Conservation (phyloP, 345 rosid species). For the Boechera divaricarpa region DNA sequence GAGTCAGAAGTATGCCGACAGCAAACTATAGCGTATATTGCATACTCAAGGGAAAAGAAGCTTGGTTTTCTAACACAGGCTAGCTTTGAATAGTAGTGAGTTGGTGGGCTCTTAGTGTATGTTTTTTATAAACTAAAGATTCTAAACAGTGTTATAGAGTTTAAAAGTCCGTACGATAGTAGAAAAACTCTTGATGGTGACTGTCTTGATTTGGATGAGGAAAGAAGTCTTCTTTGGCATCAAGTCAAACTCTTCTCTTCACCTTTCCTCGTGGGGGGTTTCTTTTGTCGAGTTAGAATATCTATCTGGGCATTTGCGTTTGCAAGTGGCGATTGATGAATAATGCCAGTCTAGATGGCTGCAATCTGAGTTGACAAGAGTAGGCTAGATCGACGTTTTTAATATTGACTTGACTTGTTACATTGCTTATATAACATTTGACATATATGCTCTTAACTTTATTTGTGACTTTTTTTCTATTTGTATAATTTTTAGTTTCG, state of each 20-base stretch:
- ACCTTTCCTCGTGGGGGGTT: neutral
- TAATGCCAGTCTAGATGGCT: neutral
- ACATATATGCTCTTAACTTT: no score
- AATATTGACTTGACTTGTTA: neutral
- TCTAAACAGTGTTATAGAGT: neutral
- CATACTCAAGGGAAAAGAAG: neutral
- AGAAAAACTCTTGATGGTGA: neutral
- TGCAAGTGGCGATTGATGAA: neutral
- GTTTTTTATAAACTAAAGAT: neutral
- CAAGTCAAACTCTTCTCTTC: neutral
- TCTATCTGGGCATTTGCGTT: neutral
- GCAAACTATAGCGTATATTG: neutral
- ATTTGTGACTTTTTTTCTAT: neutral
- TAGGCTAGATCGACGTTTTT: neutral
- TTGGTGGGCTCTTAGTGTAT: slow-evolving; percentile 16
- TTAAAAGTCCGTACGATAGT: neutral
- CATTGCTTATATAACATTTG: neutral
- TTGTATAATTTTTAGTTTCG: neutral
- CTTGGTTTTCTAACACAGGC: neutral
- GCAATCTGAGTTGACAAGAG: slow-evolving; percentile 12
- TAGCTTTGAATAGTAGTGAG: slow-evolving; percentile 10
- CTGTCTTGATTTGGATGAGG: neutral
- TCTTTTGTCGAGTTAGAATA: neutral
- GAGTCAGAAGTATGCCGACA: neutral
- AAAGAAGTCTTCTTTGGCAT: slow-evolving; percentile 1